Base-by-base conservation (phyloP, 306 rosid species). In the Sicyos edulis region DNA sequence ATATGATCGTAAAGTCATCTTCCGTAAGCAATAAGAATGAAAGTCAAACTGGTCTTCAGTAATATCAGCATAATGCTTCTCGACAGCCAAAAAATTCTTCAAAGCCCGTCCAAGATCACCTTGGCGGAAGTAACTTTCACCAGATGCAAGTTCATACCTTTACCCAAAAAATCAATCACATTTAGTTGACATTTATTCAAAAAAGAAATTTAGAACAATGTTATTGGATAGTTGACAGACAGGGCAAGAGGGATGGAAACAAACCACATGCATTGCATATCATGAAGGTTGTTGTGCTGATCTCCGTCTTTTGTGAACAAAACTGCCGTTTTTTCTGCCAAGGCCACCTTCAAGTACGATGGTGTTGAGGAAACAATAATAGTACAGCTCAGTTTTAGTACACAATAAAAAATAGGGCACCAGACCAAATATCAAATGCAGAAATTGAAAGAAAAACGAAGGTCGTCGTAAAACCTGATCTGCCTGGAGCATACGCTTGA, bases 231-330 rank as follows among this genome's bases (percentile, higher is more conserved):
- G 50, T 19, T 20, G 29, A 73, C 34, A 22, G 51, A 19, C 13
- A 47, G 10, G 64, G 69, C 40, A 37, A 79, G 61, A 16, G 51
- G 51, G 42, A 56, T 47, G 70, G 73, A 79, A 78, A 85, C 96
- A 10, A 22, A 90, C 97, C 99, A 95, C 97, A 95, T 95, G 97
- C 99, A 95, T 86, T 95, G 99, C 99, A 95, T 95, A 84, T 95
- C 99, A 83, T 95, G 97, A 56, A 95, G 96, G 79, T 95, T 95
- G 84, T 88, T 95, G 82, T 95, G 95, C 76, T 91, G 97, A 78
- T 95, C 99, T 63, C 99, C 99, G 8, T 95, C 99, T 84, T 95
- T 95, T 7, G 99, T 95, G 86, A 95, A 95, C 80, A 95, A 80
- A 49, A 89, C 96, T 74, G 99, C 99, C 79, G 96, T 95, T 88